Percentiles rank a stretch among this genome's conserved stretches.
Conservation (phyloP, 108 stramenopile genomes). For the Epipyxis sp. region DNA sequence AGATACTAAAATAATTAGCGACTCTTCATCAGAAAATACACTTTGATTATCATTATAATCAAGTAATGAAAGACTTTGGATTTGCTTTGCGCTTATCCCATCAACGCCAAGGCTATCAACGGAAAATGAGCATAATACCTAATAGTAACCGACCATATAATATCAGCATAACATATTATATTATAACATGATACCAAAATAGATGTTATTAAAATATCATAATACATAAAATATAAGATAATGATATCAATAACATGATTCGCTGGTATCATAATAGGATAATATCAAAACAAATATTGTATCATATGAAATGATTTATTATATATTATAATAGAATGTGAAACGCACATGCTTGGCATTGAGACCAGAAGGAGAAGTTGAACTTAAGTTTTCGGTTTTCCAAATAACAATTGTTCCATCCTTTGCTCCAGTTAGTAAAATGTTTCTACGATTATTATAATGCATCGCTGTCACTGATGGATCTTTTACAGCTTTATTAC, state of each 20-base stretch:
- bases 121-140: neutral
- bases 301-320: too few species aligned
- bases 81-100: neutral
- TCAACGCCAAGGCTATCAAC: neutral
- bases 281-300: too few species aligned
- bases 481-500: neutral
- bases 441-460: neutral
- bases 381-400: too few species aligned
- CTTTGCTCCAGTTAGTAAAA: slow-evolving; percentile 10
- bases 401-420: slow-evolving; percentile 17
- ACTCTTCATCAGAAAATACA: too few species aligned
- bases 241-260: too few species aligned
- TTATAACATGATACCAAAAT: too few species aligned
- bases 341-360: neutral
- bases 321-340: too few species aligned
- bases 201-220: too few species aligned
- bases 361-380: neutral
- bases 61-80: neutral
- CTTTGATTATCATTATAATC: neutral
- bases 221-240: too few species aligned
- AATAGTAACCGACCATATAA: too few species aligned
- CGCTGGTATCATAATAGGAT: too few species aligned
- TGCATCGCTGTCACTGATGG: slow-evolving; percentile 15
- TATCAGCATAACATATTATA: too few species aligned
- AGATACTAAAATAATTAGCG: neutral